Conservation (phyloP, 2,329 filamentous ascomycete genomes). For the Colletotrichum sidae region DNA sequence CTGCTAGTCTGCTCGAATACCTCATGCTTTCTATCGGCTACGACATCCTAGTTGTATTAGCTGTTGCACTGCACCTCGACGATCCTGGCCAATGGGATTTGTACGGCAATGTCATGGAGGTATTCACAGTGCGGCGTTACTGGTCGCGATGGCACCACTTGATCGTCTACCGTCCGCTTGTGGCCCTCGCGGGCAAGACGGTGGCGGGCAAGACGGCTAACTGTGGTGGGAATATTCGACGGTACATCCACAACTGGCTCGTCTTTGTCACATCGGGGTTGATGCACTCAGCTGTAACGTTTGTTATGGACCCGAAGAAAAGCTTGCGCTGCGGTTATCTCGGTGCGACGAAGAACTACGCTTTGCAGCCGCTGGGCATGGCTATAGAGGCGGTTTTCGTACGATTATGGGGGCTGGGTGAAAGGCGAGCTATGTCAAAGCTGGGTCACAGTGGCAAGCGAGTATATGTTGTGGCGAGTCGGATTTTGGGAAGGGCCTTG, state of each 20-base stretch:
- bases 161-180: not conserved
- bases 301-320: not conserved
- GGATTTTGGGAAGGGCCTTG: too few relatives aligned
- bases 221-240: not conserved
- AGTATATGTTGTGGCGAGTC: too few relatives aligned
- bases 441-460: too few relatives aligned
- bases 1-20: not conserved
- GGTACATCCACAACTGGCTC: constrained; percentile 1
- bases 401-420: too few relatives aligned
- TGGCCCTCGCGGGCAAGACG: not conserved
- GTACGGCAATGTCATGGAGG: not conserved
- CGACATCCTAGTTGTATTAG: not conserved
- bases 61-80: not conserved
- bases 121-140: not conserved
- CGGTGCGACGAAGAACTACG: not conserved
- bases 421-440: too few relatives aligned
- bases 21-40: not conserved
- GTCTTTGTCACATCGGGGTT: not conserved
- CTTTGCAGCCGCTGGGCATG: constrained; percentile 4
- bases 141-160: not conserved
- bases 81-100: not conserved
- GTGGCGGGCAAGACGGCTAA: not conserved
- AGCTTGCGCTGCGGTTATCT: not conserved
- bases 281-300: not conserved
- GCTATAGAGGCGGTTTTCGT: not conserved